Conservation (phyloP, 1,139 yeast species). For the Nadsonia commutata region DNA sequence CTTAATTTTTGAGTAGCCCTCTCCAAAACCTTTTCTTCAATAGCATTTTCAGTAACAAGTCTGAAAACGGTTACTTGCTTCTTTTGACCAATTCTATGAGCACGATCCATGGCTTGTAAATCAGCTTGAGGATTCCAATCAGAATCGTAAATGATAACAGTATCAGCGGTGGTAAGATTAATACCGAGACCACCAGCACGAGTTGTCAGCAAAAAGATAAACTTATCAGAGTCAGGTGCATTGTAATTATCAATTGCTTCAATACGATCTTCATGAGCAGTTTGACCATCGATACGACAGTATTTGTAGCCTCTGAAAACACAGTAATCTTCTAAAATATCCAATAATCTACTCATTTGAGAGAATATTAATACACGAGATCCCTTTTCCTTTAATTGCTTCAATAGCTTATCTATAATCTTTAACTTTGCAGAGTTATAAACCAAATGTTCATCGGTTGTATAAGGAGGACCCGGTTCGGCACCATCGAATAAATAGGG, state of each 20-base stretch:
- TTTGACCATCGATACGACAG: slow-evolving; percentile 91
- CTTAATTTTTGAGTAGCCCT: slow-evolving; percentile 91
- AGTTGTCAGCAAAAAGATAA: slow-evolving; percentile 76
- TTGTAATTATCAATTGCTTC: slow-evolving; percentile 88
- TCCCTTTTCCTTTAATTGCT: slow-evolving; percentile 59
- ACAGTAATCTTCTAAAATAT: slow-evolving; percentile 89
- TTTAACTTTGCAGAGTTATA: slow-evolving; percentile 83
- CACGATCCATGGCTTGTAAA: slow-evolving; percentile 97
- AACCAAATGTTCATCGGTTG: slow-evolving; percentile 89
- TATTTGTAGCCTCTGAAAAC: slow-evolving; percentile 70
- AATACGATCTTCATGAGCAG: slow-evolving; percentile 87
- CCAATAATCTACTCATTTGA: slow-evolving; percentile 88
- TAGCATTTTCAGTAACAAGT: slow-evolving; percentile 89
- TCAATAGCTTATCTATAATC: slow-evolving; percentile 69
- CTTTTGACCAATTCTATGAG: slow-evolving; percentile 95
- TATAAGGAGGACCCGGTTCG: slow-evolving; percentile 96
- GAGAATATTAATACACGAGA: slow-evolving; percentile 86
- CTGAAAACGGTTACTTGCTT: slow-evolving; percentile 88
- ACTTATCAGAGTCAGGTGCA: slow-evolving; percentile 67
- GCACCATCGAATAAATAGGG: slow-evolving; percentile 97
- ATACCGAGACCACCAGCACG: slow-evolving; percentile 98
- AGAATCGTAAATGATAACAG: slow-evolving; percentile 78
- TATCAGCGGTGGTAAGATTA: slow-evolving; percentile 83
- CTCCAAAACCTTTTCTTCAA: slow-evolving; percentile 90
- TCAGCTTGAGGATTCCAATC: slow-evolving; percentile 99